Percentiles rank a stretch among this genome's conserved stretches.
Conservation (phyloP, 495 filamentous ascomycete species). For the Trichocladium antarcticum region DNA sequence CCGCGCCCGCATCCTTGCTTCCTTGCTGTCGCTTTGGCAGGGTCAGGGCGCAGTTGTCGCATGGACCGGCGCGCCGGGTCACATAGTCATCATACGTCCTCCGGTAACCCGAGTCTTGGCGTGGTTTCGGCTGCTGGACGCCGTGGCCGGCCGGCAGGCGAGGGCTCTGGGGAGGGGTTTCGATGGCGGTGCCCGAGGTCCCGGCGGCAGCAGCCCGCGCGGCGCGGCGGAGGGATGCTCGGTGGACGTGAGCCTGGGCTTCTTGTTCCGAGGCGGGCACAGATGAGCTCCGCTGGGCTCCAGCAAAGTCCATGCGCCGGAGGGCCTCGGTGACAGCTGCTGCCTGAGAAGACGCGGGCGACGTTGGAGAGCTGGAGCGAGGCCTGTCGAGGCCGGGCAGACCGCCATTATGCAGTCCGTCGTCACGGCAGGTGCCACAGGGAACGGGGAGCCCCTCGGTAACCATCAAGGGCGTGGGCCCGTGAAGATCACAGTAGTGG, state of each 20-base stretch:
- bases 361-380: constrained; percentile 23
- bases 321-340: constrained; percentile 31
- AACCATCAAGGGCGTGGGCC: constrained; percentile 89
- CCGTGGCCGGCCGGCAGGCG: constrained; percentile 28
- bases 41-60: constrained; percentile 52
- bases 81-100: constrained; percentile 48
- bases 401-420: constrained; percentile 16
- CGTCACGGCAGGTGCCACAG: constrained; percentile 62
- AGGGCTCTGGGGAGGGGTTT: constrained; percentile 56
- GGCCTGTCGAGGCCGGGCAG: constrained; percentile 18
- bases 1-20: constrained; percentile 21
- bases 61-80: constrained; percentile 42
- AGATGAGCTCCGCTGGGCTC: constrained; percentile 30
- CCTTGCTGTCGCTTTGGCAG: constrained; percentile 42
- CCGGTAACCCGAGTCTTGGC: constrained; percentile 41
- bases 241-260: constrained; percentile 30
- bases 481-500: constrained; percentile 94
- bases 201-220: constrained; percentile 19
- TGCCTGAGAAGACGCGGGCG: constrained; percentile 23
- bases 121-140: constrained; percentile 23
- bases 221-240: constrained; percentile 27
- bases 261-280: constrained; percentile 32
- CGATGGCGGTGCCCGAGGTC: constrained; percentile 32
- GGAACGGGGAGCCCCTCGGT: constrained; percentile 75
- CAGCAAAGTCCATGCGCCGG: constrained; percentile 30